These are phyloP conservation scores for Fusarium multiceps DNA, from an alignment of 2,329 filamentous ascomycete genomes.

Conservation along the genomic window DNA sequence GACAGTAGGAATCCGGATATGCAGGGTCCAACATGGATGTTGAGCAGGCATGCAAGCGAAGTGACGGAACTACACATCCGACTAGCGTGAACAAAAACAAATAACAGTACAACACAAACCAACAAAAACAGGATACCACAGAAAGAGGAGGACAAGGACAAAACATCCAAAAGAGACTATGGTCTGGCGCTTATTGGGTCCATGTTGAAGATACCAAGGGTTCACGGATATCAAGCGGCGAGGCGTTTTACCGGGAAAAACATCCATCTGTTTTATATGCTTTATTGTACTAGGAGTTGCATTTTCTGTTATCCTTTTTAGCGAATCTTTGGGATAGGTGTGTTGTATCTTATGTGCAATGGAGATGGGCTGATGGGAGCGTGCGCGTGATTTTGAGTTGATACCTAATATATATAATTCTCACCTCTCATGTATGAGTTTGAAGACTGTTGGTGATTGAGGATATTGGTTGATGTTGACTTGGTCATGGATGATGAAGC, in stretches of 20 bases:
- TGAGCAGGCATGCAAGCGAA: neutral
- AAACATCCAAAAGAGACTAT: slow-evolving; percentile 28
- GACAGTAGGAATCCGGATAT: neutral
- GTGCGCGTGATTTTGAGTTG: slow-evolving; percentile 20
- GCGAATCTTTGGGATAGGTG: slow-evolving; percentile 19
- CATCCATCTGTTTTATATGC: slow-evolving; percentile 4
- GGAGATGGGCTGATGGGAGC: slow-evolving; percentile 14
- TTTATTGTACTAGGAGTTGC: slow-evolving; percentile 20
- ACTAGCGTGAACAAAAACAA: neutral
- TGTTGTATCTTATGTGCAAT: slow-evolving; percentile 7
- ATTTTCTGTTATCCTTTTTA: slow-evolving; percentile 15
- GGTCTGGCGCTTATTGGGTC: slow-evolving; percentile 41
- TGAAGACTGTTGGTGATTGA: neutral
- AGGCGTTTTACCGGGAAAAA: slow-evolving; percentile 37
- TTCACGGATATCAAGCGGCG: slow-evolving; percentile 39
- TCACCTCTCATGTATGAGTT: slow-evolving; percentile 13
- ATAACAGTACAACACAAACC: slow-evolving; percentile 10
- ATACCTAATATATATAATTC: slow-evolving; percentile 40
- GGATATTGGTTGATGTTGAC: no score
- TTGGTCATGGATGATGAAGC: no score
- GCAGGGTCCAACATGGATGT: neutral
- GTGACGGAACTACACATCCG: neutral
- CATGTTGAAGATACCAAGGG: slow-evolving; percentile 42
- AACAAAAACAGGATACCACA: slow-evolving; percentile 9
- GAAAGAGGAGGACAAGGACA: neutral